These are phyloP conservation scores for Nadsonia starkeyi-henricii DNA, from an alignment of 1,139 yeast species.

Conservation along the genomic window DNA sequence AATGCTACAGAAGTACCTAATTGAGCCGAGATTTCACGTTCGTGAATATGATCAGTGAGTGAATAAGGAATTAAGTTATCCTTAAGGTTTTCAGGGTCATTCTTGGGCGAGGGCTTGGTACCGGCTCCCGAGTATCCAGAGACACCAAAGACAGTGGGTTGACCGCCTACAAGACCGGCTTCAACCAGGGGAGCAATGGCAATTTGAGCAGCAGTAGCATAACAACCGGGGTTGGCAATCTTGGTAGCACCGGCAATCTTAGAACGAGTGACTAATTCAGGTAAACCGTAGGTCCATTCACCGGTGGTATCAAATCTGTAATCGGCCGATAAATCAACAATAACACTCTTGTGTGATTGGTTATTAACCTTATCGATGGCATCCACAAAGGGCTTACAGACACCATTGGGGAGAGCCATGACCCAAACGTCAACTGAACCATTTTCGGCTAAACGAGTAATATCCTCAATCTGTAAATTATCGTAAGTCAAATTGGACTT, in stretches of 20 bases:
- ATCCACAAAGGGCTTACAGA: slow-evolving; percentile 91
- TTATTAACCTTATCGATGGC: slow-evolving; percentile 59
- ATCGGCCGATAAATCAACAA: slow-evolving; percentile 89
- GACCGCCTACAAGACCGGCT: slow-evolving; percentile 32
- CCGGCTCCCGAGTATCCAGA: slow-evolving; percentile 99
- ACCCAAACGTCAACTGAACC: slow-evolving; percentile 92
- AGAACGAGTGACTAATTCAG: slow-evolving; percentile 51
- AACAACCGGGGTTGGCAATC: slow-evolving; percentile 96
- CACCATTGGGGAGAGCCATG: slow-evolving; percentile 98
- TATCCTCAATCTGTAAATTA: slow-evolving; percentile 78
- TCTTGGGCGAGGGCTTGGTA: slow-evolving; percentile 94
- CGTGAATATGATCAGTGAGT: slow-evolving; percentile 92
- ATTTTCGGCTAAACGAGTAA: slow-evolving; percentile 57
- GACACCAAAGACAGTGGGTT: slow-evolving; percentile 83
- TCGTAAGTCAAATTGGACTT: slow-evolving; percentile 69
- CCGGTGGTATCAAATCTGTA: slow-evolving; percentile 82
- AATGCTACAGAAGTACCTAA: slow-evolving; percentile 73
- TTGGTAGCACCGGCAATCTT: slow-evolving; percentile 60
- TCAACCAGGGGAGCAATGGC: slow-evolving; percentile 70
- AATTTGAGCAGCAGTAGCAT: slow-evolving; percentile 93
- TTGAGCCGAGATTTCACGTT: slow-evolving; percentile 74
- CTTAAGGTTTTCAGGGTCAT: slow-evolving; percentile 57
- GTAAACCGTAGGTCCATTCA: slow-evolving; percentile 89
- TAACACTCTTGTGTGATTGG: slow-evolving; percentile 44
- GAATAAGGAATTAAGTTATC: slow-evolving; percentile 91